phyloP scores from a whole-genome alignment of 768 basidiomycete genomes.

The Macrocybe gigantea region DNA sequence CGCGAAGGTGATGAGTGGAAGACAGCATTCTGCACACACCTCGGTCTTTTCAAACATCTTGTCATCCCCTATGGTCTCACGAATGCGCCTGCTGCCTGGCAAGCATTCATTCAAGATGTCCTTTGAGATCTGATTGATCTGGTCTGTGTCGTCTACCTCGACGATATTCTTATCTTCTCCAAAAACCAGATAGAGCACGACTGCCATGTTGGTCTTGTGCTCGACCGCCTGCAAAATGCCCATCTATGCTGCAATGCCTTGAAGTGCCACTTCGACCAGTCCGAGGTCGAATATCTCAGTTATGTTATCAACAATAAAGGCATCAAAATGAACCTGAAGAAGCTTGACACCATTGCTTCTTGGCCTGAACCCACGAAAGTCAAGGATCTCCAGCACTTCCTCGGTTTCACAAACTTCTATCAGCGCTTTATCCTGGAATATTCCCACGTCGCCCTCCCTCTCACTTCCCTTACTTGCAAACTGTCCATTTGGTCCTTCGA shows the following conservation, averaged over 20 bases:
- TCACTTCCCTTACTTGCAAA: slow-evolving; percentile 20
- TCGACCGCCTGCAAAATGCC: slow-evolving; percentile 21
- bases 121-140: slow-evolving; percentile 31
- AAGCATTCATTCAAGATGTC: slow-evolving; percentile 35
- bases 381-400: slow-evolving; percentile 25
- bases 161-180: slow-evolving; percentile 41
- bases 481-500: not conserved
- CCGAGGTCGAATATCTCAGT: slow-evolving; percentile 35
- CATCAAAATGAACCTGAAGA: slow-evolving; percentile 32
- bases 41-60: slow-evolving; percentile 31
- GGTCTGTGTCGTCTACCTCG: slow-evolving; percentile 34
- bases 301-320: slow-evolving; percentile 24
- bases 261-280: slow-evolving; percentile 33
- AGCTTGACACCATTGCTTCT: slow-evolving; percentile 28
- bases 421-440: slow-evolving; percentile 19
- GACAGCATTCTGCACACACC: slow-evolving; percentile 33
- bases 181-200: slow-evolving; percentile 23
- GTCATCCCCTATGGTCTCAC: slow-evolving; percentile 32
- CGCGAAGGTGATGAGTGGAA: slow-evolving; percentile 37
- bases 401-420: slow-evolving; percentile 31
- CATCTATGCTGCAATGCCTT: slow-evolving; percentile 29
- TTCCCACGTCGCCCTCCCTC: slow-evolving; percentile 14
- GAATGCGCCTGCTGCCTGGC: slow-evolving; percentile 36
- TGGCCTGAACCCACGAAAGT: slow-evolving; percentile 27
- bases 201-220: slow-evolving; percentile 22